Conservation (phyloP, 176 grass and related monocot species). For the Miscanthus lutarioriparius region DNA sequence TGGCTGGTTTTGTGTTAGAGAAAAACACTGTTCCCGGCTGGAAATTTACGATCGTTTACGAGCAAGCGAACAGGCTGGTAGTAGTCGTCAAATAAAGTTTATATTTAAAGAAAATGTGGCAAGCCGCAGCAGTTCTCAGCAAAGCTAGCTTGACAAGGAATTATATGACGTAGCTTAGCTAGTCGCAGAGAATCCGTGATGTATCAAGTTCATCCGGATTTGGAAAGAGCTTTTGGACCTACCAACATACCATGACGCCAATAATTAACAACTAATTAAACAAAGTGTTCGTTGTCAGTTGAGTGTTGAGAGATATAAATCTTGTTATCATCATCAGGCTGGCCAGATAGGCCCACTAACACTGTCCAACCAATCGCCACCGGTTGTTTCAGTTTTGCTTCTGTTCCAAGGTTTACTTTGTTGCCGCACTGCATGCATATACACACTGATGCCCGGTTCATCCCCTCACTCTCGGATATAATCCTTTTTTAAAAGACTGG, state of each 20-base stretch:
- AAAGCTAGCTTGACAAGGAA: neutral
- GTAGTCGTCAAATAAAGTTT: neutral
- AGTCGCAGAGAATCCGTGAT: neutral
- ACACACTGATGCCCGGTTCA: neutral
- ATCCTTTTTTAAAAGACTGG: neutral
- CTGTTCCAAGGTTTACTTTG: slow-evolving; percentile 6
- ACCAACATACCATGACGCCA: neutral
- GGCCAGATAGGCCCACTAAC: slow-evolving; percentile 16
- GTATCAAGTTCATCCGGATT: neutral
- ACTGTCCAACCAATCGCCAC: slow-evolving; percentile 22
- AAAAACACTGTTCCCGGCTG: too few species aligned
- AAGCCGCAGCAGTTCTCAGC: neutral
- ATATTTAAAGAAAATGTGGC: neutral
- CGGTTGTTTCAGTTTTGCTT: slow-evolving; percentile 17
- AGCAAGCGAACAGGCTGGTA: too few species aligned
- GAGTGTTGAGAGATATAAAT: neutral
- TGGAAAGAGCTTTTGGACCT: neutral
- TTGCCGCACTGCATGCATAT: neutral
- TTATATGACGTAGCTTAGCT: neutral
- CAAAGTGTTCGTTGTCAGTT: too few species aligned
- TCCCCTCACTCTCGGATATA: neutral
- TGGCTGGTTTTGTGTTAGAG: too few species aligned
- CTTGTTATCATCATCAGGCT: neutral
- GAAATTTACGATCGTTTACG: too few species aligned
- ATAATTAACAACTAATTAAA: neutral